Evolutionary conservation across 768 basidiomycete genomes (phyloP), one percentile per base, ranked within the genome.

Genomic region (Suillus ampliporus): DNA sequence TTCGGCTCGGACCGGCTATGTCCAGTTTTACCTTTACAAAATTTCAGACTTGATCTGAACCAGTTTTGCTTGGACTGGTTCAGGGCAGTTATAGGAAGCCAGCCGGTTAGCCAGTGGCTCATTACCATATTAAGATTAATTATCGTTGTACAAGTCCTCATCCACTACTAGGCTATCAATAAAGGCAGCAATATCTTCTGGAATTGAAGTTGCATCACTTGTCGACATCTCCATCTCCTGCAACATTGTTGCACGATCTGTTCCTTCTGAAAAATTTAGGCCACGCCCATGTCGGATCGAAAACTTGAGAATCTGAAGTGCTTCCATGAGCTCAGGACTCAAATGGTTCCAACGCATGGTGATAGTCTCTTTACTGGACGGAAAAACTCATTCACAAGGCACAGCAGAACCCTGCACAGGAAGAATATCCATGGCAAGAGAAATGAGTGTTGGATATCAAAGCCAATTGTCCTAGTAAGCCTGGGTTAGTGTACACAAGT

Each of bases 331-430:
- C 46, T 59, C 40, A 46, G 57, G 57, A 38, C 37, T 38, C 13
- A 38, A 38, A 38, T 19, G 21, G 40, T 41, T 61, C 13, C 60
- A 21, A 23, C 52, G 52, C 17, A 46, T 46, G 10, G 59, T 60
- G 44, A 44, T 48, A 11, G 59, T 60, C 46, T 60, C 44, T 11
- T 40, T 46, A 46, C 60, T 59, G 10, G 71, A 72, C 17, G 71
- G 67, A 54, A 72, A 69, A 17, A 72, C 65, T 5, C 63, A 63
- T 28, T 71, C 70, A 54, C 68, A 68, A 8, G 70, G 70, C 11
- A 71, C 70, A 19, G 70, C 47, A 15, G 70, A 68, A 23, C 61
- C 70, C 56, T 71, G 70, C 9, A 65, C 58, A 14, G 70, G 68
- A 23, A 71, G 58, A 51, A 62, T 31, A 51, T 69, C 65, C 40